Percentiles rank a stretch among this genome's conserved stretches.
Evolutionary conservation across 2,329 filamentous ascomycete species (phyloP).

Genomic region (Rhexocercosporidium sp.): DNA sequence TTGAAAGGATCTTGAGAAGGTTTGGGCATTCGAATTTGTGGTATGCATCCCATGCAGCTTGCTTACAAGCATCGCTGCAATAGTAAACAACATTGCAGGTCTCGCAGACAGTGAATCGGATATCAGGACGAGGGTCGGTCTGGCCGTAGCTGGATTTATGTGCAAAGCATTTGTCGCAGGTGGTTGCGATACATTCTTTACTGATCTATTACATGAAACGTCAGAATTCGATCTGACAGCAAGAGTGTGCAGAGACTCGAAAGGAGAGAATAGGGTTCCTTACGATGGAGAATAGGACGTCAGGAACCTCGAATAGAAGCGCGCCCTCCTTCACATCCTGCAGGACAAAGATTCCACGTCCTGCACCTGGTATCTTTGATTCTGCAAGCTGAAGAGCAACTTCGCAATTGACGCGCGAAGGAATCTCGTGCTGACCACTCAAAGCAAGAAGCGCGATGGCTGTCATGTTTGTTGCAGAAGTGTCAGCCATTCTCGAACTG

Average conservation of each 20-base stretch:
- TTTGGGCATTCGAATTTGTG: constrained; percentile 2
- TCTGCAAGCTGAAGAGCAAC: not conserved
- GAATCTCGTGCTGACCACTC: not conserved
- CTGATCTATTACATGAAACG: not conserved
- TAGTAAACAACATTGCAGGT: not conserved
- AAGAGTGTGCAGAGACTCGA: not conserved
- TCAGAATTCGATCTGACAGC: not conserved
- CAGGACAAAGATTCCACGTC: constrained; percentile 11
- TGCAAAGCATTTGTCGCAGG: constrained; percentile 10
- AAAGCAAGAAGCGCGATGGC: not conserved
- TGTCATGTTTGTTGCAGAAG: not conserved
- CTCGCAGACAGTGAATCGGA: not conserved
- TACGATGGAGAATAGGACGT: constrained; percentile 12
- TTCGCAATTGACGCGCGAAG: not conserved
- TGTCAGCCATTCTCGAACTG: not conserved
- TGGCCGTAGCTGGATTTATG: not conserved
- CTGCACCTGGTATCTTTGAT: constrained; percentile 13
- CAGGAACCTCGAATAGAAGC: constrained; percentile 9
- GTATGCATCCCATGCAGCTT: not conserved
- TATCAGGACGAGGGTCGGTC: not conserved
- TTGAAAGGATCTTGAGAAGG: not conserved
- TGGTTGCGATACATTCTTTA: not conserved
- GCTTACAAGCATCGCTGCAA: not conserved
- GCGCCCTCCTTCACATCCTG: not conserved
- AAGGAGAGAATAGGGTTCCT: not conserved